Evolutionary conservation across 2,329 filamentous ascomycete species (phyloP).

Genomic region (Podosphaera xanthii): DNA sequence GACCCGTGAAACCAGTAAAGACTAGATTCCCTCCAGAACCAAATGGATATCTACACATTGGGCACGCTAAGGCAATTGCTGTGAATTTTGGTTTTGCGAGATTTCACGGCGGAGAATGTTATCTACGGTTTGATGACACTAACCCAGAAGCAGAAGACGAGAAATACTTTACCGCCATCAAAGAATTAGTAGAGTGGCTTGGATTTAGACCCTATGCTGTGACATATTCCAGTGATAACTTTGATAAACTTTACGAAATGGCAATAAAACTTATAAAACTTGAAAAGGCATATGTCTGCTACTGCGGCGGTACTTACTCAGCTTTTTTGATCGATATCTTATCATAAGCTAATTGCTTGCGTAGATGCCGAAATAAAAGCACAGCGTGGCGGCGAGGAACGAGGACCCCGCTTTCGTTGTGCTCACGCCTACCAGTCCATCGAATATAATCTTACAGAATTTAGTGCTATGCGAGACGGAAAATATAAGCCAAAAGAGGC

Average conservation of each 20-base stretch:
- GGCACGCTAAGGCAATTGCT: slow-evolving; percentile 85
- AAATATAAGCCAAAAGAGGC: slow-evolving; percentile 72
- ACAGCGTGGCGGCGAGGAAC: slow-evolving; percentile 60
- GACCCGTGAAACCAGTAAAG: slow-evolving; percentile 35
- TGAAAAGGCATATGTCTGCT: slow-evolving; percentile 62
- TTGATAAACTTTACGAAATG: slow-evolving; percentile 61
- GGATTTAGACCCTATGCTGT: slow-evolving; percentile 52
- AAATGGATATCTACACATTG: slow-evolving; percentile 83
- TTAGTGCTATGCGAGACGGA: slow-evolving; percentile 75
- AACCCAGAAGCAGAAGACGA: slow-evolving; percentile 89
- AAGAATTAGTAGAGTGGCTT: slow-evolving; percentile 72
- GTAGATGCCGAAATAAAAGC: slow-evolving; percentile 57
- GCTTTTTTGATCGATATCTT: neutral
- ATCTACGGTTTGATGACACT: slow-evolving; percentile 75
- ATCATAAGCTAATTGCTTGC: slow-evolving; percentile 10
- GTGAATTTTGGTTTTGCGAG: slow-evolving; percentile 91
- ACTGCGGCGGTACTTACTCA: slow-evolving; percentile 36
- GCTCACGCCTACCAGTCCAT: slow-evolving; percentile 51
- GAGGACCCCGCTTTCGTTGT: slow-evolving; percentile 54
- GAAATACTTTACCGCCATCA: slow-evolving; percentile 69
- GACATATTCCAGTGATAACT: slow-evolving; percentile 81
- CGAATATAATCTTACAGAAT: slow-evolving; percentile 60
- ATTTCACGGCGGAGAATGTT: slow-evolving; percentile 52
- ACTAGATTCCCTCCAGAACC: slow-evolving; percentile 71
- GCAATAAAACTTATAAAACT: slow-evolving; percentile 62